These are phyloP conservation scores for Ettlia oleoabundans DNA, from an alignment of 139 green algal genomes.

Conservation along the genomic window DNA sequence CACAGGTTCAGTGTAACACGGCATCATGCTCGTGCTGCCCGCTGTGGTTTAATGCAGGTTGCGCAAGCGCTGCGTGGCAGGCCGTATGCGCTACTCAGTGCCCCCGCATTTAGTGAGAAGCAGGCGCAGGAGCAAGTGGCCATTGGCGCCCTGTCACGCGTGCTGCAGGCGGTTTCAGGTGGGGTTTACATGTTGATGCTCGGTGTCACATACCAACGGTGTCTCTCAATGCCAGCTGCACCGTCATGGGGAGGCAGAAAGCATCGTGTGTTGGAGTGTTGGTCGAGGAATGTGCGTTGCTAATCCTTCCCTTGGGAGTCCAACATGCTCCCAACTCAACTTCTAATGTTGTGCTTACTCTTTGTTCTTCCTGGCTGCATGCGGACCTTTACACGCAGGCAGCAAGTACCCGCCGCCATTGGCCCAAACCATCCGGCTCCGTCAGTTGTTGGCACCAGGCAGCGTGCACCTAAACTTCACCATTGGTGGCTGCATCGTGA, in stretches of 20 bases:
- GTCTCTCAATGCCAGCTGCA: too few relatives aligned
- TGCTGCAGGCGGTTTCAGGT: conserved; percentile 36
- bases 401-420: conserved; percentile 7
- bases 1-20: too few relatives aligned
- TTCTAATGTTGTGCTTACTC: too few relatives aligned
- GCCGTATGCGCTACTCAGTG: conserved; percentile 3
- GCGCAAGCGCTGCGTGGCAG: background rate
- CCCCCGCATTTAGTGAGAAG: background rate
- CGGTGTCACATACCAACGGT: too few relatives aligned
- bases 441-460: background rate
- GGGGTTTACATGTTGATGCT: too few relatives aligned
- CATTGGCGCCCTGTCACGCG: background rate
- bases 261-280: too few relatives aligned
- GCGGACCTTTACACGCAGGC: background rate
- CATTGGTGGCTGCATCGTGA: conserved; percentile 23
- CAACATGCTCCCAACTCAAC: too few relatives aligned
- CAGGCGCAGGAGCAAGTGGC: background rate
- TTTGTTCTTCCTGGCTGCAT: too few relatives aligned
- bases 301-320: too few relatives aligned
- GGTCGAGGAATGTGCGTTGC: too few relatives aligned
- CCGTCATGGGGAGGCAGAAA: too few relatives aligned
- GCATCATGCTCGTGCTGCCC: too few relatives aligned
- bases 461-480: background rate
- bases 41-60: background rate
- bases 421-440: background rate